Evolutionary conservation across 1,284 basidiomycete genomes (phyloP).

Genomic region (Vanrija sp.): DNA sequence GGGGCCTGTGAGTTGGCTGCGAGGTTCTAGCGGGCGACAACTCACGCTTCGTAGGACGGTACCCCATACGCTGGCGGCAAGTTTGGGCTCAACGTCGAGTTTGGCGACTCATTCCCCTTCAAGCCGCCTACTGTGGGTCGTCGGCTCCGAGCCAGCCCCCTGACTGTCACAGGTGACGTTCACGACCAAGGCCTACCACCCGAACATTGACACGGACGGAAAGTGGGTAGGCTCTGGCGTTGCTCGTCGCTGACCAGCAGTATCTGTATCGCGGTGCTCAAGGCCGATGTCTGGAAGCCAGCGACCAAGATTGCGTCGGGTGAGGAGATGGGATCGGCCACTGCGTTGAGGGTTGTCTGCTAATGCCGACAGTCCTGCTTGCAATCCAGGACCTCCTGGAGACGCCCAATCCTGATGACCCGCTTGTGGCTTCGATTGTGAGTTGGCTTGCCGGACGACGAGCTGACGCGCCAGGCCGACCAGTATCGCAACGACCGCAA

Average conservation of each 20-base stretch:
- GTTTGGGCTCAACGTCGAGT: constrained; percentile 67
- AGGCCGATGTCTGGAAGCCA: constrained; percentile 72
- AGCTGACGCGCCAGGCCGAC: constrained; percentile 38
- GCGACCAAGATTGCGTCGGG: constrained; percentile 71
- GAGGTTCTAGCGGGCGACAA: background rate
- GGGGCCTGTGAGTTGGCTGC: constrained; percentile 60
- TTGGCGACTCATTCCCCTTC: constrained; percentile 81
- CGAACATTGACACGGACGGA: constrained; percentile 65
- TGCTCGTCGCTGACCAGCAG: constrained; percentile 49
- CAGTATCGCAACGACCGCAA: constrained; percentile 40
- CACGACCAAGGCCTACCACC: constrained; percentile 73
- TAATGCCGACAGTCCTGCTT: constrained; percentile 58
- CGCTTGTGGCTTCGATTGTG: constrained; percentile 58
- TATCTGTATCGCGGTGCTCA: constrained; percentile 50
- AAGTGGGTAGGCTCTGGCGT: constrained; percentile 56
- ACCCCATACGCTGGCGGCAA: constrained; percentile 82
- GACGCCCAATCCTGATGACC: constrained; percentile 83
- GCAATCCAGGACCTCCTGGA: constrained; percentile 81
- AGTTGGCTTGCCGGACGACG: constrained; percentile 3
- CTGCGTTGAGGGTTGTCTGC: background rate
- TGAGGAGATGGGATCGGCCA: constrained; percentile 36
- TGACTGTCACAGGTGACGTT: constrained; percentile 64
- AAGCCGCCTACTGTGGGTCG: constrained; percentile 70
- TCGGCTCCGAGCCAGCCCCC: background rate
- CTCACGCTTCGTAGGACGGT: constrained; percentile 54